Conservation (phyloP, 208 protist species). For the Naegleria fowleri region DNA sequence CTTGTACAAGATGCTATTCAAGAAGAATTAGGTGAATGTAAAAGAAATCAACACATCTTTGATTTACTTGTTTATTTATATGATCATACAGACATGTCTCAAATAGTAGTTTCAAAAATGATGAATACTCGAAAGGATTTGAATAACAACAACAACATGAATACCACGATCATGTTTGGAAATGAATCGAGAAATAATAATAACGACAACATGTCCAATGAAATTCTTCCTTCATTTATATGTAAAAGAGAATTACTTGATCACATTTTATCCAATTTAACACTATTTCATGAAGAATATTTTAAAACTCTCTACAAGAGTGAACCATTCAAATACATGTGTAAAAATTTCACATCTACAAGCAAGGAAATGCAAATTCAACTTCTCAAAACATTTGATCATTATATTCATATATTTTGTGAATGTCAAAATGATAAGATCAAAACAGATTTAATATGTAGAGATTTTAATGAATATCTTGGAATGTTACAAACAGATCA, state of each 20-base stretch:
- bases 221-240: not conserved
- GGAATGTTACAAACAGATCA: not conserved
- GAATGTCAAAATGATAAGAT: not conserved
- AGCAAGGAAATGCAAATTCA: not conserved
- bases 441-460: not conserved
- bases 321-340: not conserved
- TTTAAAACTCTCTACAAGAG: not conserved
- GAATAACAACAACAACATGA: too few species aligned
- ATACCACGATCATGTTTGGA: too few species aligned
- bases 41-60: not conserved
- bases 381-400: not conserved
- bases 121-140: too few species aligned
- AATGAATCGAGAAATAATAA: too few species aligned
- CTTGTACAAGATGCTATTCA: not conserved
- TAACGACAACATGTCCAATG: not conserved
- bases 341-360: not conserved
- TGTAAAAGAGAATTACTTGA: slow-evolving; percentile 9
- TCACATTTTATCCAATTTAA: not conserved
- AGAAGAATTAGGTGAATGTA: not conserved
- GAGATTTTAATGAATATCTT: not conserved
- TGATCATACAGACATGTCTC: not conserved
- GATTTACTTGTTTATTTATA: not conserved
- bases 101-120: too few species aligned
- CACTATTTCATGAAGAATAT: not conserved
- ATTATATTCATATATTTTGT: not conserved